Evolutionary conservation across 2,329 filamentous ascomycete genomes (phyloP).

Genomic region (Diaporthe australafricana): DNA sequence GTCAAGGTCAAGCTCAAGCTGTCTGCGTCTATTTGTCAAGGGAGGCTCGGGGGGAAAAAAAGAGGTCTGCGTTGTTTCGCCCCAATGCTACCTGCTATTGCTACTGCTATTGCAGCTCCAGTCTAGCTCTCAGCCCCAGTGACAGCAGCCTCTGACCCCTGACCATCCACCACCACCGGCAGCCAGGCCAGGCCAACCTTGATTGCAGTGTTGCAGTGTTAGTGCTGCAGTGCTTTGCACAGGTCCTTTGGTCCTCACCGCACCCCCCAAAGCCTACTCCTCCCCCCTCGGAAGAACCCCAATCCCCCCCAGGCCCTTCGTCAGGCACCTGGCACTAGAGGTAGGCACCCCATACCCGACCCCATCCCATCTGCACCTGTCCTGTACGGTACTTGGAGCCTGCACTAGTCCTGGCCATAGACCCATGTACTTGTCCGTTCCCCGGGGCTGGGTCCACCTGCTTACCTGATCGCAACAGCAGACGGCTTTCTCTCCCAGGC

Average conservation of each 20-base stretch:
- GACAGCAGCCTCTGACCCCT: constrained; percentile 4
- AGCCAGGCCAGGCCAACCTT: constrained; percentile 21
- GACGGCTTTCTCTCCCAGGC: constrained; percentile 15
- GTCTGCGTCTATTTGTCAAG: neutral
- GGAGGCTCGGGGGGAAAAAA: constrained; percentile 3
- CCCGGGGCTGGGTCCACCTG: constrained; percentile 12
- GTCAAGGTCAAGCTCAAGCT: constrained; percentile 8
- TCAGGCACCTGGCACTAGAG: neutral
- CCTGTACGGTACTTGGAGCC: neutral
- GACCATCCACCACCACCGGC: neutral
- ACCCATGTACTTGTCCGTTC: constrained; percentile 11
- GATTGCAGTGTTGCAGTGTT: constrained; percentile 26
- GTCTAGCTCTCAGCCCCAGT: constrained; percentile 11
- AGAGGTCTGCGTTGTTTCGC: too few species aligned
- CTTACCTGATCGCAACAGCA: constrained; percentile 28
- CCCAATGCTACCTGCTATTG: constrained; percentile 6
- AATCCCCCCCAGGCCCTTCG: neutral
- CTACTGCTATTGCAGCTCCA: constrained; percentile 9
- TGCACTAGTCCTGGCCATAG: too few species aligned
- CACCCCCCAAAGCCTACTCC: neutral
- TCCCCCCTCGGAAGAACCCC: constrained; percentile 5
- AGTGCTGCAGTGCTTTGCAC: constrained; percentile 14
- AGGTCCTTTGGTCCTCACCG: neutral
- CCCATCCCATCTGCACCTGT: neutral
- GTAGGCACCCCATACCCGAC: constrained; percentile 10